Evolutionary conservation across 345 rosid genomes (phyloP), one percentile per base, ranked within the genome.

Genomic region (Pugionium cornutum): DNA sequence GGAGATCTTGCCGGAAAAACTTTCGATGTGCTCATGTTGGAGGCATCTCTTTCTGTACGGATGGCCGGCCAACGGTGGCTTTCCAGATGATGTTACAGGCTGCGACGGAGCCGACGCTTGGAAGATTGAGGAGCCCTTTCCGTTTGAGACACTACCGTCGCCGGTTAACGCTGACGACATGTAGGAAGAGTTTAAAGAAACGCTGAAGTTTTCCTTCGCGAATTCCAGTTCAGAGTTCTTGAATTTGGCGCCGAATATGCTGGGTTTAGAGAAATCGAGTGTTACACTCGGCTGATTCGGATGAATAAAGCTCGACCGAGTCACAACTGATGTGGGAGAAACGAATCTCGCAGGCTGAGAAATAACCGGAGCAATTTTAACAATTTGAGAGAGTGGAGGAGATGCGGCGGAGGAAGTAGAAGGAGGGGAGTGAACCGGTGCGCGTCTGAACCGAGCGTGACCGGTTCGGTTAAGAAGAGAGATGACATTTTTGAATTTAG

Each of bases 71-170:
- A 88, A 79, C 35, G 96, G 97, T 30, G 92, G 96, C 40, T 85
- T 88, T 0, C 89, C 98, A 3, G 85, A 75, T 28, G 97, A 87
- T 0, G 59, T 75, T 0, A 64, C 71, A 37, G 62, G 62, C 1
- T 84, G 72, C 35, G 86, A 82, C 4, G 70, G 64, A 32, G 78
- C 71, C 31, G 88, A 76, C 7, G 82, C 37, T 37, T 83, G 63
- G 57, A 89, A 87, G 46, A 89, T 64, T 62, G 89, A 83, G 2
- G 90, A 73, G 2, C 97, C 96, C 62, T 90, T 88, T 0, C 97
- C 96, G 60, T 90, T 88, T 0, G 97, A 90, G 42, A 94, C 89
- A 71, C 99, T 94, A 1, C 96, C 95, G 68, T 94, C 99, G 6
- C 97, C 97, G 35, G 97, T 94, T 0, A 94, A 83, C 7, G 86